phyloP scores from a whole-genome alignment of 2,329 filamentous ascomycete genomes.

The Diaporthe vaccinii region DNA sequence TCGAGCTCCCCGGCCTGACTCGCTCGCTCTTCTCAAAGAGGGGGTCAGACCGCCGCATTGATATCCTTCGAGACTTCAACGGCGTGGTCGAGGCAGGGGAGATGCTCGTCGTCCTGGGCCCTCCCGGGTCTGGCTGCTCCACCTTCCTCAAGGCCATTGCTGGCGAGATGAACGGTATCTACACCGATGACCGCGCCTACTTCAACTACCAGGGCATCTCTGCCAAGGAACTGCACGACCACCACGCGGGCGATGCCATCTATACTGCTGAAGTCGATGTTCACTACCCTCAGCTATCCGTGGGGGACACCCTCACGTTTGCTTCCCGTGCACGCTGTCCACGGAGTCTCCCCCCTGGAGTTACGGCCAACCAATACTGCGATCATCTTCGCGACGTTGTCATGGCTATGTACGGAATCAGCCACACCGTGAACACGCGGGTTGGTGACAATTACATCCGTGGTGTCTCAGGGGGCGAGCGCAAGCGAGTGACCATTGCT shows the following conservation, averaged over 20 bases:
- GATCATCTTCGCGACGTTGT: slow-evolving; percentile 77
- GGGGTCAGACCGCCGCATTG: slow-evolving; percentile 56
- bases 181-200: slow-evolving; percentile 76
- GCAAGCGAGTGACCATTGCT: slow-evolving; percentile 75
- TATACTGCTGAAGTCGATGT: slow-evolving; percentile 89
- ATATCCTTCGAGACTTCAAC: slow-evolving; percentile 78
- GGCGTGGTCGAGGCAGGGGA: slow-evolving; percentile 78
- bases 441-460: slow-evolving; percentile 83
- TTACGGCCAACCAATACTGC: slow-evolving; percentile 67
- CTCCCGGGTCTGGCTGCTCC: slow-evolving; percentile 81
- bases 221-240: slow-evolving; percentile 80
- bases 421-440: slow-evolving; percentile 79
- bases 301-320: slow-evolving; percentile 84
- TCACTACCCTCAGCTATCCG: slow-evolving; percentile 82
- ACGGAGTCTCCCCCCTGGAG: slow-evolving; percentile 69
- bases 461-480: slow-evolving; percentile 81
- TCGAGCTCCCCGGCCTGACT: slow-evolving; percentile 44
- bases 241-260: slow-evolving; percentile 87
- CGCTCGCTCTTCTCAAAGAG: slow-evolving; percentile 21
- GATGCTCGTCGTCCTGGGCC: slow-evolving; percentile 83
- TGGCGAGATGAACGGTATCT: slow-evolving; percentile 86
- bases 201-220: slow-evolving; percentile 87
- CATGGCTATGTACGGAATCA: slow-evolving; percentile 82
- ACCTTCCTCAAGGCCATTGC: slow-evolving; percentile 89
- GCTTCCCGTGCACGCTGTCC: slow-evolving; percentile 79